Conservation (phyloP, 2,329 filamentous ascomycete species). For the Arthroderma uncinatum region DNA sequence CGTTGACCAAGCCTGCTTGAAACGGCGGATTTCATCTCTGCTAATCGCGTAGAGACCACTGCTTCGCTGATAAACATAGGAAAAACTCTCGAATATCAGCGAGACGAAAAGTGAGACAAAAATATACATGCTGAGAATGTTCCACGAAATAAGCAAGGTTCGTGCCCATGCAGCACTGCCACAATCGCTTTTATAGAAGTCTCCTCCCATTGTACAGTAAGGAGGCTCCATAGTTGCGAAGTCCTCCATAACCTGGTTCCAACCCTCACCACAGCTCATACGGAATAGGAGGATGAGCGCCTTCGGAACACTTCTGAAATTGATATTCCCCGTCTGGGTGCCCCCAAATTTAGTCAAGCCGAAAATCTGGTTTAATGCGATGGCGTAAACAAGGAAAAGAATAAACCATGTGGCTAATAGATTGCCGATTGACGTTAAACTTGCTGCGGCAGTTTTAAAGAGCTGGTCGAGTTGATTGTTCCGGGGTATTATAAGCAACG, state of each 20-base stretch:
- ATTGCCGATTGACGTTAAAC: slow-evolving; percentile 80
- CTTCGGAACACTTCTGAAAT: slow-evolving; percentile 88
- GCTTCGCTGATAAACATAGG: slow-evolving; percentile 94
- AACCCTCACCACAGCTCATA: slow-evolving; percentile 87
- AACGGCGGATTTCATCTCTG: slow-evolving; percentile 84
- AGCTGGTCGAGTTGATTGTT: slow-evolving; percentile 96
- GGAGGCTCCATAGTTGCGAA: slow-evolving; percentile 71
- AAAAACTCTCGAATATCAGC: slow-evolving; percentile 98
- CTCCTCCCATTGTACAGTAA: slow-evolving; percentile 59
- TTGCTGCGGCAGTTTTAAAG: slow-evolving; percentile 96
- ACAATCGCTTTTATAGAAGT: slow-evolving; percentile 83
- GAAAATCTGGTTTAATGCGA: slow-evolving; percentile 91
- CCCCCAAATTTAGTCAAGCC: slow-evolving; percentile 79
- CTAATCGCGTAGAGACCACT: slow-evolving; percentile 85
- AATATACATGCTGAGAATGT: slow-evolving; percentile 99
- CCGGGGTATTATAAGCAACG: slow-evolving; percentile 80
- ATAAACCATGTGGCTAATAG: slow-evolving; percentile 94
- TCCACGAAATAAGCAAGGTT: slow-evolving; percentile 88
- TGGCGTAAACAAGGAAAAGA: slow-evolving; percentile 89
- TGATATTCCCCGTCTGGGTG: slow-evolving; percentile 65
- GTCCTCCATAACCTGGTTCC: slow-evolving; percentile 96
- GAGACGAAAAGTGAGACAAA: slow-evolving; percentile 98
- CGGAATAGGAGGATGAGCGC: slow-evolving; percentile 86
- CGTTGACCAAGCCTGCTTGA: slow-evolving; percentile 97
- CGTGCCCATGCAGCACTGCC: slow-evolving; percentile 83